Evolutionary conservation across 2,329 filamentous ascomycete species (phyloP).

Genomic region (Madurella mycetomatis): DNA sequence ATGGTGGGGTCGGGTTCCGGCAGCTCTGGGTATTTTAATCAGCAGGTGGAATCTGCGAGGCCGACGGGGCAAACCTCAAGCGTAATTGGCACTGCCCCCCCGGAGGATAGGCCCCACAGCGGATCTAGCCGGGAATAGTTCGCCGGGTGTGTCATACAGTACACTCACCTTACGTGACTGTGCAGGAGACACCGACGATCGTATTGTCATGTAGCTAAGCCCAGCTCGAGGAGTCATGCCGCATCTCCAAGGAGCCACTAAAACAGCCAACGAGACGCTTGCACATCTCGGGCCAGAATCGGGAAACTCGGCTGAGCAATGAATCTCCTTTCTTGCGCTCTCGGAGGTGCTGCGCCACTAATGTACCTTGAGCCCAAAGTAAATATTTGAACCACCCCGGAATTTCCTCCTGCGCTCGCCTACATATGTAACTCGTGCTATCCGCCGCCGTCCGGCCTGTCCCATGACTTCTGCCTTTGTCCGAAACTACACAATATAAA

Average conservation of each 20-base stretch:
- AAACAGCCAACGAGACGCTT: too few relatives aligned
- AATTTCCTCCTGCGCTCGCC: background rate
- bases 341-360: background rate
- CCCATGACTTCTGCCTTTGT: background rate
- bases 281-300: too few relatives aligned
- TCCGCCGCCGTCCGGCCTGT: background rate
- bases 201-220: too few relatives aligned
- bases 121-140: constrained; percentile 15
- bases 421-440: background rate
- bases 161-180: background rate
- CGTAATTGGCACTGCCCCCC: background rate
- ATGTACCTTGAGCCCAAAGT: too few relatives aligned
- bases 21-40: constrained; percentile 12
- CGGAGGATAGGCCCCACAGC: constrained; percentile 1
- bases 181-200: too few relatives aligned
- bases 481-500: constrained; percentile 5
- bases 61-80: constrained; percentile 1
- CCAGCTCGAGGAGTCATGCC: too few relatives aligned
- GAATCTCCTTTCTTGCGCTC: too few relatives aligned
- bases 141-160: constrained; percentile 13
- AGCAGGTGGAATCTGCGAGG: constrained; percentile 16
- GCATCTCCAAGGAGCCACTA: too few relatives aligned
- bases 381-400: too few relatives aligned
- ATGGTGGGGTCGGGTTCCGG: constrained; percentile 19
- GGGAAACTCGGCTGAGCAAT: too few relatives aligned